Evolutionary conservation across 306 rosid species (phyloP), one percentile per base, ranked within the genome.

Genomic region (Quercus gilva): DNA sequence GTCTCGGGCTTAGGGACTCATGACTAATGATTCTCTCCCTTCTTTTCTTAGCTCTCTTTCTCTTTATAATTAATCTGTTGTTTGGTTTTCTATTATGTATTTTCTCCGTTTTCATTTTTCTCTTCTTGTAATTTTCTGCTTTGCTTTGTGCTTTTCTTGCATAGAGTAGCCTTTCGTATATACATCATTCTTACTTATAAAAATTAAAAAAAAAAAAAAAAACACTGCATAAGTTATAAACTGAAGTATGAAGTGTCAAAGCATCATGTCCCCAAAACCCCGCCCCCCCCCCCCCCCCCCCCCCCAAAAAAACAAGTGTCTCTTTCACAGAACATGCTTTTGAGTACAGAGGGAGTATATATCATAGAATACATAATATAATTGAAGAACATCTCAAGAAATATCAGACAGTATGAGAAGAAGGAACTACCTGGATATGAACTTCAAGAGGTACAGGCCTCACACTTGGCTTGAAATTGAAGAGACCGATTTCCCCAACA

Each of bases 401-500:
- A 49, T 74, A 65, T 55, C 56, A 45, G 31, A 75, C 20, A 21
- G 52, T 20, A 71, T 13, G 23, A 60, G 8, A 73, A 70, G 53
- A 76, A 33, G 58, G n/a, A 78, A 51, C 26, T 53, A 61, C 98
- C 97, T 95, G 98, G 77, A 95, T 95, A 89, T 95, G 99, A 81
- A 91, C 99, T 86, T 94, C 97, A 78, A 94, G 88, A 45, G 99
- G 97, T 33, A 95, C 99, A 71, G 97, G 99, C 85, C 99, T 90
- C 79, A 95, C 99, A 61, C 99, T 95, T 76, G 99, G 99, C 90
- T 95, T 95, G 89, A 95, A 95, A 85, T 95, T 95, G 90, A 92
- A 95, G 74, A 95, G 95, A 49, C 99, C 98, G n/a, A 84, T 82
- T 76, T 95, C 99, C 78, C 85, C 97, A 73, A 95, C 97, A 70